phyloP scores from a whole-genome alignment of 2,329 filamentous ascomycete genomes.

The Colletotrichum eremochloae region DNA sequence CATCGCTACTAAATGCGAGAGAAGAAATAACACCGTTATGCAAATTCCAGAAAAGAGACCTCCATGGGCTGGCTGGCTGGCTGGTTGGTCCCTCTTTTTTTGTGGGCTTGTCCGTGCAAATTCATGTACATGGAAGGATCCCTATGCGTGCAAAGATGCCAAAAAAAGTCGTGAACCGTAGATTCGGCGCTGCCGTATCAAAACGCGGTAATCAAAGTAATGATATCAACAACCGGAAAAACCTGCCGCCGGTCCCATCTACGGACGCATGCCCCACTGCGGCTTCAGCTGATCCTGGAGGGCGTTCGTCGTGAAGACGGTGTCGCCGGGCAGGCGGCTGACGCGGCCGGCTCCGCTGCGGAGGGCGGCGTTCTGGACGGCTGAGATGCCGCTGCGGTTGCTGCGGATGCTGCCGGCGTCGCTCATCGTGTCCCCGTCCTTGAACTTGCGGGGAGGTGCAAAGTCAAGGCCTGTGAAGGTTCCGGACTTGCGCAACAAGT shows the following conservation, averaged over 20 bases:
- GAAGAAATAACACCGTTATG: constrained; percentile 39
- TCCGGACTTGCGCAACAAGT: constrained; percentile 80
- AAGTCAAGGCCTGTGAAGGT: constrained; percentile 87
- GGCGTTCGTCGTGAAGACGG: constrained; percentile 82
- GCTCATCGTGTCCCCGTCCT: constrained; percentile 71
- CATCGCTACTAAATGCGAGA: constrained; percentile 41
- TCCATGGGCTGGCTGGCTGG: constrained; percentile 1
- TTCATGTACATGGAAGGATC: constrained; percentile 39
- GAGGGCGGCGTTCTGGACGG: constrained; percentile 76
- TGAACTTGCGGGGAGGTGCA: constrained; percentile 81
- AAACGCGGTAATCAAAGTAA: constrained; percentile 36
- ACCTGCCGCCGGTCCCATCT: constrained; percentile 39
- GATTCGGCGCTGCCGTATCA: constrained; percentile 42
- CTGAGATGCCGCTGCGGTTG: constrained; percentile 83
- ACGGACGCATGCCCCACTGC: constrained; percentile 67
- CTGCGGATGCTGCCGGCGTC: constrained; percentile 75
- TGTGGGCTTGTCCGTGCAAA: constrained; percentile 19
- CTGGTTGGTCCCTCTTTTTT: neutral
- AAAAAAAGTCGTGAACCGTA: constrained; percentile 37
- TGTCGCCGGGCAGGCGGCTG: constrained; percentile 84
- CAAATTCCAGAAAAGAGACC: constrained; percentile 12
- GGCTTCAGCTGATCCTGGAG: constrained; percentile 73
- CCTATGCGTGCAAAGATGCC: constrained; percentile 30
- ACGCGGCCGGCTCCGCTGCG: constrained; percentile 88
- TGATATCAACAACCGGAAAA: constrained; percentile 39